Evolutionary conservation across 768 basidiomycete species (phyloP).

Genomic region (Mycena filopes): DNA sequence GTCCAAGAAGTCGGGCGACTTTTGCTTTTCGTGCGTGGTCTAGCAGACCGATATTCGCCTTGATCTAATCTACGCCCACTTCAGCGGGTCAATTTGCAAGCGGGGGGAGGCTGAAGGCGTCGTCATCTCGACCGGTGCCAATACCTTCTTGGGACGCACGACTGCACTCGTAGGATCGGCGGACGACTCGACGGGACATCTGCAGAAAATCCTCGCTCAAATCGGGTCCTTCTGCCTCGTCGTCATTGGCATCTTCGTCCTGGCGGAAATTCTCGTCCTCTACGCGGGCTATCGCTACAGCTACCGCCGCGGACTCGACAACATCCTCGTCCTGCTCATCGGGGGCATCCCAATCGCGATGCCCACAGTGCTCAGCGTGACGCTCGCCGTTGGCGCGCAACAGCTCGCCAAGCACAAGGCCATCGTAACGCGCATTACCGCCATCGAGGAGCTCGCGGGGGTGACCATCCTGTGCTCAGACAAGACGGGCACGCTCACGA

Average conservation of each 20-base stretch:
- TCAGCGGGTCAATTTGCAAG: conserved; percentile 95
- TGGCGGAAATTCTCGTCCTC: conserved; percentile 93
- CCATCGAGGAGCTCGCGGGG: conserved; percentile 92
- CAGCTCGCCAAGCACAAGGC: conserved; percentile 97
- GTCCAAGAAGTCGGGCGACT: conserved; percentile 91
- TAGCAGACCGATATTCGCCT: too few relatives aligned
- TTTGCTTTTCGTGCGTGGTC: conserved; percentile 97
- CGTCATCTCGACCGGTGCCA: conserved; percentile 97
- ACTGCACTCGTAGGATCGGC: conserved; percentile 52
- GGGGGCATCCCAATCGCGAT: conserved; percentile 99
- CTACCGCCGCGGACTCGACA: conserved; percentile 94
- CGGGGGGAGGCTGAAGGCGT: conserved; percentile 99
- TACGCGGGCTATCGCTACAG: conserved; percentile 92
- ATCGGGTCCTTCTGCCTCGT: conserved; percentile 98
- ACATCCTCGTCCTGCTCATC: conserved; percentile 98
- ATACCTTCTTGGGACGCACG: conserved; percentile 99
- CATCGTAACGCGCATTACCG: conserved; percentile 99
- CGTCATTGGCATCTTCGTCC: conserved; percentile 94
- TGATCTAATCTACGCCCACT: conserved; percentile 19
- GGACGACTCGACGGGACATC: conserved; percentile 96
- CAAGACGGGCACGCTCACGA: conserved; percentile 98
- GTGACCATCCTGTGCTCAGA: conserved; percentile 99
- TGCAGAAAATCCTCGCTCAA: conserved; percentile 98
- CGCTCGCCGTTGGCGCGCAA: conserved; percentile 98
- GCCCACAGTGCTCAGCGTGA: conserved; percentile 98